These are phyloP conservation scores for Anethum foeniculum DNA, from an alignment of 140 eudicot genomes.

Conservation along the genomic window DNA sequence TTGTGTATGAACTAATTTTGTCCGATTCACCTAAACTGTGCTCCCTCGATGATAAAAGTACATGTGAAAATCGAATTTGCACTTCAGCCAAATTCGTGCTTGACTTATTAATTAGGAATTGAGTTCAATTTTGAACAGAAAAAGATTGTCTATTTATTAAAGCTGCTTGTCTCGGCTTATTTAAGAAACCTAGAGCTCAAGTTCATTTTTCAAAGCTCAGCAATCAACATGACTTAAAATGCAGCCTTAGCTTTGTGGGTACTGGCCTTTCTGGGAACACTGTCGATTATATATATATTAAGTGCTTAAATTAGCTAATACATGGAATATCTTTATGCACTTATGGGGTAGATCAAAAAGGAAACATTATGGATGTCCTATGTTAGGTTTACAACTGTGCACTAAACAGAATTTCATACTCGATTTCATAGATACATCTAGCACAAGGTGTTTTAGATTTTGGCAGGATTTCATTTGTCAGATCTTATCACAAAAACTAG, in stretches of 20 bases:
- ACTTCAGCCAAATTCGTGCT: neutral
- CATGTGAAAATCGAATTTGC: neutral
- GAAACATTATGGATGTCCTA: neutral
- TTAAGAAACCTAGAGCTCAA: neutral
- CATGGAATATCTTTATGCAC: neutral
- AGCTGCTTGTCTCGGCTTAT: neutral
- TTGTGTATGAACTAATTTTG: neutral
- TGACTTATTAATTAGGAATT: neutral
- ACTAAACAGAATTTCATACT: too few species aligned
- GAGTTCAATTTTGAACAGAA: neutral
- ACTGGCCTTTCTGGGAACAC: neutral
- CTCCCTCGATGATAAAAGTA: neutral
- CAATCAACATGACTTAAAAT: neutral
- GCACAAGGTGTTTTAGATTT: neutral
- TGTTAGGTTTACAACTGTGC: neutral
- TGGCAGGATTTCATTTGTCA: neutral
- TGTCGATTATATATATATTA: neutral
- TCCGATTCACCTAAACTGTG: neutral
- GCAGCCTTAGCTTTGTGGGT: neutral
- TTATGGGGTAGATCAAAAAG: neutral
- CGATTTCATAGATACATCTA: too few species aligned
- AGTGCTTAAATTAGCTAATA: neutral
- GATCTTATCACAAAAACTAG: neutral
- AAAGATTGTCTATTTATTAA: neutral
- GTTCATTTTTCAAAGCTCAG: neutral